Evolutionary conservation across 2,329 filamentous ascomycete species (phyloP), one percentile per base, ranked within the genome.

Genomic region (Albophoma yamanashiensis): DNA sequence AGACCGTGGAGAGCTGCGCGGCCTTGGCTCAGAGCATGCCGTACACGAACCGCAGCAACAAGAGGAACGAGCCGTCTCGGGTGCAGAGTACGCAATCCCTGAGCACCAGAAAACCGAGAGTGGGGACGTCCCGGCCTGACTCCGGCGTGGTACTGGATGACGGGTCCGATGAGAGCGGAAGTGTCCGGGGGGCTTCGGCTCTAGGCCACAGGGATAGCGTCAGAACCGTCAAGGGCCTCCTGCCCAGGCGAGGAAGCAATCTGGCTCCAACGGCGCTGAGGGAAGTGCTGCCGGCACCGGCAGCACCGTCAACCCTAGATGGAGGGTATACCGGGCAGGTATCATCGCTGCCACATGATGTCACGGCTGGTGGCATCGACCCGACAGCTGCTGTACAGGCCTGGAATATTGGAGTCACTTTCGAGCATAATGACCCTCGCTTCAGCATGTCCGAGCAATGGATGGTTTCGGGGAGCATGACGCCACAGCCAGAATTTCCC

Each of bases 11-110:
- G 31, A 68, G 71, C 17, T 76, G 74, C 58, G 70, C 73, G 40
- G 58, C 64, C 36, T 64, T 69, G 27, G 74, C 74, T 0, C 71
- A 74, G 58, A 72, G 61, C 50, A 74, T 72, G 69, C 74, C 74
- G 0, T 76, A 76, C 60, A 67, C 72, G 1, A 76, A 76, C 60
- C 67, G 74, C 14, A 76, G 74, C 63, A 76, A 76, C 66, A 76
- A 75, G 61, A 73, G 71, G 60, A 69, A 67, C 55, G 73, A 75
- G 42, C 65, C 69, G 3, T 31, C 62, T 1, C 58, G 67, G 15
- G 61, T 64, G 0, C 64, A 67, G 38, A 58, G 61, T 38, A 58
- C 63, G 0, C 68, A 68, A 7, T 64, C 57, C 22, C 27, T 67
- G 20, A 58, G 64, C 7, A 63, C 65, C 4, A 63, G 69, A 6